Base-by-base conservation (phyloP, 148 eudicot genomes). In the Nepenthes mirabilis region DNA sequence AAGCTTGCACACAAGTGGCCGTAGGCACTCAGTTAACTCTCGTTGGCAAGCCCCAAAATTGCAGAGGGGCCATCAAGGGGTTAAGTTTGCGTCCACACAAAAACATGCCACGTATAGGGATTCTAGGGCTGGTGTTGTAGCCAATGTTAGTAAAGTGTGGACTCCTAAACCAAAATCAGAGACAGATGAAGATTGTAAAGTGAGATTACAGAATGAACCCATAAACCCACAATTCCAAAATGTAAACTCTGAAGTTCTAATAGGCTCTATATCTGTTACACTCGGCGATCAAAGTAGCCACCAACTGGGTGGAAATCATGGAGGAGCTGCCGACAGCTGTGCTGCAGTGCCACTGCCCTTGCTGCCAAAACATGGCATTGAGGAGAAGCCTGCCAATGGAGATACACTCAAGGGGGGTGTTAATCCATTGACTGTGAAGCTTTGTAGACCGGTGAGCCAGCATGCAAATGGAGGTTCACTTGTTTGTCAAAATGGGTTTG, bases 231-330 rank as follows among this genome's bases (percentile, higher is more conserved):
- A 73, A 8, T 72, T 57, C 58, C 71, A 74, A 70, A 77, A 49
- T 49, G 73, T 58, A 47, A 75, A 72, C 55, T 54, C 75, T 60
- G 84, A 86, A 70, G 70, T 93, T 65, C 72, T 93, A 57, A 84
- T 93, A 58, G 99, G 99, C 58, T 88, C 99, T 62, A 86, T 93
- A 58, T 48, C 96, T 56, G 81, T 93, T n/a, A 64, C 80, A 1
- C 67, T 88, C 49, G 80, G 71, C 50, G 73, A 50, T 68, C 55
- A 51, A 69, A 57, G 11, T 58, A 43, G 33, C 14, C 70, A 54
- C 66, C 68, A 72, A 56, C 81, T 59, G 57, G 65, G 55, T 36
- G 77, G 64, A 36, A 36, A 43, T 59, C 59, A 36, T 59, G 68
- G 59, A 11, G 13, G 2, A 10, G 66, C 53, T 34, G 47, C 56